Conservation (phyloP, 2,329 filamentous ascomycete genomes). For the Aspergillus pseudoterreus region DNA sequence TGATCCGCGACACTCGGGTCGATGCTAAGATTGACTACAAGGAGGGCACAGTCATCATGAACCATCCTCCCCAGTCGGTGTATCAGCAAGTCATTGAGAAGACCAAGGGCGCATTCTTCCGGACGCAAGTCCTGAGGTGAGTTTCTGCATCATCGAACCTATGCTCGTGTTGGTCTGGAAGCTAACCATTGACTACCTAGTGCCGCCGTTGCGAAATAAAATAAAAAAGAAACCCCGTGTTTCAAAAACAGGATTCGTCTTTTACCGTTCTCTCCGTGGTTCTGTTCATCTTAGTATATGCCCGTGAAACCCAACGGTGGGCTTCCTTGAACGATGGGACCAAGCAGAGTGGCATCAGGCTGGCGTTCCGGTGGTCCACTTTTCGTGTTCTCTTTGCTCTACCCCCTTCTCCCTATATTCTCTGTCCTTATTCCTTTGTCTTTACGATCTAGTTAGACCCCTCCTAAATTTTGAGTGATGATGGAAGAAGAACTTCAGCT, state of each 20-base stretch:
- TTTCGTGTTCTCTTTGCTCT: conserved; percentile 21
- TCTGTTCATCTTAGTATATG: conserved; percentile 33
- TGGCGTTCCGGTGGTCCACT: conserved; percentile 39
- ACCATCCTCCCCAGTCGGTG: conserved; percentile 96
- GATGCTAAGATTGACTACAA: conserved; percentile 99
- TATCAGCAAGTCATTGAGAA: conserved; percentile 99
- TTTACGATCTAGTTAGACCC: conserved; percentile 8
- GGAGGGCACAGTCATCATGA: conserved; percentile 98
- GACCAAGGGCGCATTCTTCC: conserved; percentile 98
- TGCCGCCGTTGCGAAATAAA: conserved; percentile 50
- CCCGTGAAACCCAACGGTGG: conserved; percentile 14
- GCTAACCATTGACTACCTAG: conserved; percentile 21
- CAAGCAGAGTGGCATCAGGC: conserved; percentile 40
- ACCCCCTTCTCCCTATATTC: conserved; percentile 17
- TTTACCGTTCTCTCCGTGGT: conserved; percentile 29
- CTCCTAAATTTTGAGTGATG: conserved; percentile 1
- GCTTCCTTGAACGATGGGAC: conserved; percentile 30
- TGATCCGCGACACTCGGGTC: conserved; percentile 94
- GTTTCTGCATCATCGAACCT: conserved; percentile 2
- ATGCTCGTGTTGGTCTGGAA: neutral
- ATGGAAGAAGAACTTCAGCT: neutral
- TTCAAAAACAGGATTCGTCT: conserved; percentile 22
- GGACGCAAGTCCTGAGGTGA: conserved; percentile 83
- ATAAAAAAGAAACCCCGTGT: conserved; percentile 1
- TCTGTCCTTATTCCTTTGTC: conserved; percentile 15